phyloP scores from a whole-genome alignment of 176 grass and related monocot genomes.

The Dactylis glomerata region DNA sequence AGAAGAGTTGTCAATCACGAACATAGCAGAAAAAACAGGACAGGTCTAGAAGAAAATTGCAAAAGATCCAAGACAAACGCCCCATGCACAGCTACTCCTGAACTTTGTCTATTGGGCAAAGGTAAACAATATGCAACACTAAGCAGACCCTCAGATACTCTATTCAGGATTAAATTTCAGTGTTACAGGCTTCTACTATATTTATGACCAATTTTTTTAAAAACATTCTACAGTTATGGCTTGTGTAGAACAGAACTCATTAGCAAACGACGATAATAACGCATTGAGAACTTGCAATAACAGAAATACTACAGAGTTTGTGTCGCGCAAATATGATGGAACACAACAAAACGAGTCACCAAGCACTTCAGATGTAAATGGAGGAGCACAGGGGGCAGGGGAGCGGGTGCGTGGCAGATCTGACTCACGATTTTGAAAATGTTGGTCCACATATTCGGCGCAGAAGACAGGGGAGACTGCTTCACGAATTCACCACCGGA shows the following conservation, averaged over 20 bases:
- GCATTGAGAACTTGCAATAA: neutral
- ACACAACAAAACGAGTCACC: neutral
- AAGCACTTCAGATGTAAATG: neutral
- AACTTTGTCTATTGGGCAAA: neutral
- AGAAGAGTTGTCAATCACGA: neutral
- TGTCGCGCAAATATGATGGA: neutral
- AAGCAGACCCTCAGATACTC: neutral
- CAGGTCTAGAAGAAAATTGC: neutral
- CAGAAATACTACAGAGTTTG: neutral
- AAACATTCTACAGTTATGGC: neutral
- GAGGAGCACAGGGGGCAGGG: neutral
- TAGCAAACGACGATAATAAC: neutral
- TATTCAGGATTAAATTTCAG: neutral
- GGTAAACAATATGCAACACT: neutral
- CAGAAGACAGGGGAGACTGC: slow-evolving; percentile 7
- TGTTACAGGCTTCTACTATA: neutral
- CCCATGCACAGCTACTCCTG: neutral
- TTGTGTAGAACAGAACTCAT: neutral
- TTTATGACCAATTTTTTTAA: neutral
- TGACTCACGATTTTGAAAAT: slow-evolving; percentile 94
- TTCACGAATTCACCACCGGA: slow-evolving; percentile 10
- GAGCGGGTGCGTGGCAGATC: neutral
- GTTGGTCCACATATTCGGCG: slow-evolving; percentile 87
- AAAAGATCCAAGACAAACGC: neutral
- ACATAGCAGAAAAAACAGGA: neutral